phyloP scores from a whole-genome alignment of 1,284 basidiomycete genomes.

The Bjerkandera adusta region DNA sequence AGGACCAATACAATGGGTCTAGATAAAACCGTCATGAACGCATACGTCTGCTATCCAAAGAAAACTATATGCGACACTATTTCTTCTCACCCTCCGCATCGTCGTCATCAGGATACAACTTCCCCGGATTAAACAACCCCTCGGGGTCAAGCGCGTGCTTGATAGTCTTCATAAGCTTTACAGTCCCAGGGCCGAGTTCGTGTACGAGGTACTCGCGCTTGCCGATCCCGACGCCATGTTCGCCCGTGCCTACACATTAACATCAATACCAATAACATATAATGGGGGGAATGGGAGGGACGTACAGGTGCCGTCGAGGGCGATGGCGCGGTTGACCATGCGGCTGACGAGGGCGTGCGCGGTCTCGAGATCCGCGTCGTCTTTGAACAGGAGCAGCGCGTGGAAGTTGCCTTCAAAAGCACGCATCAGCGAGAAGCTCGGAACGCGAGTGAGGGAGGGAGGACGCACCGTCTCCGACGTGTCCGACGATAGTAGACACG shows the following conservation, averaged over 20 bases:
- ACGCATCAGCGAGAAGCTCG: neutral
- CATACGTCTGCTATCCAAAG: too few species aligned
- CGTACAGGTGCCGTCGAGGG: constrained; percentile 75
- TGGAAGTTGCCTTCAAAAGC: constrained; percentile 50
- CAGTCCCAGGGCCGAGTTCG: constrained; percentile 82
- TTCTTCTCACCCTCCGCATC: too few species aligned
- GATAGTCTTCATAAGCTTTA: constrained; percentile 82
- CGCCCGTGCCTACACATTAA: constrained; percentile 59
- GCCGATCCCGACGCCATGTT: constrained; percentile 88
- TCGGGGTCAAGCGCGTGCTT: constrained; percentile 78
- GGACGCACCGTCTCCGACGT: constrained; percentile 80
- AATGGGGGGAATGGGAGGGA: constrained; percentile 5
- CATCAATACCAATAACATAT: neutral
- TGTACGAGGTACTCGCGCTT: constrained; percentile 74
- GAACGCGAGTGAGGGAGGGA: constrained; percentile 20
- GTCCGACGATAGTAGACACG: constrained; percentile 69
- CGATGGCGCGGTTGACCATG: constrained; percentile 73
- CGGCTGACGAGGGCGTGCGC: constrained; percentile 56
- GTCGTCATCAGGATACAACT: too few species aligned
- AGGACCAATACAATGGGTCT: too few species aligned
- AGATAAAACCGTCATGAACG: too few species aligned
- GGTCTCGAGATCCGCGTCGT: constrained; percentile 53
- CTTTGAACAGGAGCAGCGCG: constrained; percentile 56
- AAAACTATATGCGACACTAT: too few species aligned
- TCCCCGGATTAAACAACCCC: constrained; percentile 83